Base-by-base conservation (phyloP, 176 grass and related monocot species). In the Neostapfia colusana region DNA sequence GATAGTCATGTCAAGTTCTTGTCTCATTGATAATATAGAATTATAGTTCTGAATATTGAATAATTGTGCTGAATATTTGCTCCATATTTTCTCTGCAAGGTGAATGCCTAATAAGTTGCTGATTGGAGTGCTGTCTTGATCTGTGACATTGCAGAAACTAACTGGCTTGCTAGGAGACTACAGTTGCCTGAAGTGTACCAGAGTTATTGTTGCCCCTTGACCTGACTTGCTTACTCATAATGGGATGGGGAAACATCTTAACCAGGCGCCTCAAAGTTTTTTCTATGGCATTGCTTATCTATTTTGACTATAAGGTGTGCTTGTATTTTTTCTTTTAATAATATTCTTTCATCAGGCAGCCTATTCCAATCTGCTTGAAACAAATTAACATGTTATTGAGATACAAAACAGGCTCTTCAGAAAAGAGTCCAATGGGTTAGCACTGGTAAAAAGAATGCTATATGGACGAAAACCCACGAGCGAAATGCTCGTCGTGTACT, bases 401-500 rank as follows among this genome's bases (percentile, higher is more conserved):
- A 6, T 73, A 69, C 63, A n/a, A n/a, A 88, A 24, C 83, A 99
- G 95, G 89, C 91, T 55, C 43, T 92, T 81, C 89, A 95, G 63
- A 94, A 90, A 74, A 88, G 92, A 89, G 91, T 90, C 20, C 75
- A 83, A 65, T 99, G 95, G 92, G 80, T 88, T 66, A 95, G 75
- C 38, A 73, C 80, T 74, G 42, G 16, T 34, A 90, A 90, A 85
- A 85, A 88, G 74, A 78, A 80, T 58, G 53, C 83, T 53, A 77
- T 90, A 63, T 99, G 89, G 95, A 73, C 83, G 20, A 95, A 88
- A 86, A 87, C 91, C 11, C 95, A 99, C 10, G 62, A 88, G 54
- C 80, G 95, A 65, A 99, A 99, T 83, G 95, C 95, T 63, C 90
- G 65, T 8, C 91, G 89, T 67, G 85, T 99, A 67, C 86, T 95